Evolutionary conservation across 306 rosid species (phyloP).

Genomic region (Rosa multiflora): DNA sequence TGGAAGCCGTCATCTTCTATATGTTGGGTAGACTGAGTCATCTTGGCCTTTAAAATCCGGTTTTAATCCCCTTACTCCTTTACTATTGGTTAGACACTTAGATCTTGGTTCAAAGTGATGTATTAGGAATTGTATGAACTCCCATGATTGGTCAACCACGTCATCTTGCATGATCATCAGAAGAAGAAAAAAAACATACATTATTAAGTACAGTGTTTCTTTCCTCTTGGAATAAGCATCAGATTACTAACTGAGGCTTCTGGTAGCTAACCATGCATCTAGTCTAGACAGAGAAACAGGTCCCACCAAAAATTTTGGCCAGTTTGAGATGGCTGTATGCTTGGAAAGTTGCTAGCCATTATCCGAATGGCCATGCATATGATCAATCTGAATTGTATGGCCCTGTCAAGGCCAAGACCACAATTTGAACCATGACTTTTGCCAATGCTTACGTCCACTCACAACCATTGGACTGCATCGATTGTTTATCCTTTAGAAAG

Average conservation of each 20-base stretch:
- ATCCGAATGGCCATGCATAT: conserved; percentile 2
- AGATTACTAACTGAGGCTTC: conserved; percentile 3
- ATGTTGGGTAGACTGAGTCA: neutral
- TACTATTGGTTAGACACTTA: neutral
- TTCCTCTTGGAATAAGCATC: conserved; percentile 13
- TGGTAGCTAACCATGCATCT: conserved; percentile 12
- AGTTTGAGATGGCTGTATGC: conserved; percentile 23
- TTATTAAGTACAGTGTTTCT: conserved; percentile 12
- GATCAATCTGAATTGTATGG: conserved; percentile 23
- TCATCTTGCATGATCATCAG: conserved; percentile 13
- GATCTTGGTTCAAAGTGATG: neutral
- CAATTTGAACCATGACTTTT: conserved; percentile 24
- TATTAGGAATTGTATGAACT: conserved; percentile 4
- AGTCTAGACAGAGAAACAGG: conserved; percentile 19
- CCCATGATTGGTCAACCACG: conserved; percentile 16
- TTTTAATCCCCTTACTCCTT: neutral
- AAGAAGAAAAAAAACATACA: conserved; percentile 9
- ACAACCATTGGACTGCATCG: conserved; percentile 10
- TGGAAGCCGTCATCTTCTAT: neutral
- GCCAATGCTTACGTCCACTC: conserved; percentile 22
- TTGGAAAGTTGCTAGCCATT: conserved; percentile 3
- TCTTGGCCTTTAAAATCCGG: conserved; percentile 11
- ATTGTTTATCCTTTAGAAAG: conserved; percentile 14
- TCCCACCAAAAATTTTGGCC: conserved; percentile 19
- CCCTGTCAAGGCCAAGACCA: conserved; percentile 22